Evolutionary conservation across 768 basidiomycete species (phyloP).

Genomic region (Vishniacozyma victoriae): DNA sequence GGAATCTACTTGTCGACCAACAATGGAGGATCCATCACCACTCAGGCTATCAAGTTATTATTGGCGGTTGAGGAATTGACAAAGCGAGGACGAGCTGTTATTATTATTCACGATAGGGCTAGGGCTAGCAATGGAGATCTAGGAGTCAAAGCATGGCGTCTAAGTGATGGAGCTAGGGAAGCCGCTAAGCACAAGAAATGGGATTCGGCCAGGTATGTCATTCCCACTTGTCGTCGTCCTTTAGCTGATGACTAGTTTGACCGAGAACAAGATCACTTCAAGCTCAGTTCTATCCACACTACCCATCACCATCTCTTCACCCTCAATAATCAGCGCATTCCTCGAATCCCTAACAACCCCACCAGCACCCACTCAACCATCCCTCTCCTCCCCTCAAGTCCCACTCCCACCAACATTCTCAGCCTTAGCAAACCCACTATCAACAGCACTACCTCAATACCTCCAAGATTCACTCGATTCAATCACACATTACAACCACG

Average conservation of each 20-base stretch:
- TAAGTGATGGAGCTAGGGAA: constrained; percentile 71
- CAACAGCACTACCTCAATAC: constrained; percentile 63
- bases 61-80: constrained; percentile 34
- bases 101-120: constrained; percentile 42
- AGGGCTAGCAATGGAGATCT: constrained; percentile 62
- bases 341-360: constrained; percentile 59
- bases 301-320: constrained; percentile 75
- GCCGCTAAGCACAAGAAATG: constrained; percentile 79
- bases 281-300: constrained; percentile 79
- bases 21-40: constrained; percentile 43
- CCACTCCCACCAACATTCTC: constrained; percentile 57
- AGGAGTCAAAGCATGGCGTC: constrained; percentile 79
- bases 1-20: constrained; percentile 90
- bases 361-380: constrained; percentile 38
- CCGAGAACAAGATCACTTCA: constrained; percentile 74
- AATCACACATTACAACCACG: constrained; percentile 76
- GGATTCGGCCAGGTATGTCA: constrained; percentile 68
- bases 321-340: constrained; percentile 72
- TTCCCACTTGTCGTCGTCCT: neutral
- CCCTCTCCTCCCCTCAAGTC: constrained; percentile 11
- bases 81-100: constrained; percentile 39
- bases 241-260: constrained; percentile 47
- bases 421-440: constrained; percentile 64
- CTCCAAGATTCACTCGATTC: constrained; percentile 80
- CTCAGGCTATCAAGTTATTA: constrained; percentile 36